Evolutionary conservation across 805 yeast genomes (phyloP), one percentile per base, ranked within the genome.

Genomic region (Blastobotrys parvus): DNA sequence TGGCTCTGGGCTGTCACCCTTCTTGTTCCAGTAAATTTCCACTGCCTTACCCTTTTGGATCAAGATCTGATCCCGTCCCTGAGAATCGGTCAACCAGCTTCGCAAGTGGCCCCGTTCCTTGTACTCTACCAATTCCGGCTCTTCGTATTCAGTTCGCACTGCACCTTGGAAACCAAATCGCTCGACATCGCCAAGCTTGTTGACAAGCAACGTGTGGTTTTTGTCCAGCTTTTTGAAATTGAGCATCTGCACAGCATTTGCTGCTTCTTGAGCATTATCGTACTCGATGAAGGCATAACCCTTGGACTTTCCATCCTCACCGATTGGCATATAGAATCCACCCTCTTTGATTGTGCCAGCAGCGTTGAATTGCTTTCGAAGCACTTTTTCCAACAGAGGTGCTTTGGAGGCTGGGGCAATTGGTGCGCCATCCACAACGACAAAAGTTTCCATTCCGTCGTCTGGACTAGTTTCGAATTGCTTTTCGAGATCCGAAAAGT

Each of bases 381-480:
- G 74, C 36, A 94, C 97, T 63, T 86, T 89, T 53, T 80, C 75
- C 60, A 92, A 74, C 45, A 84, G 78, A 44, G 87, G 84, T 41
- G 80, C 84, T 67, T 92, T 92, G 42, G 86, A 63, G 60, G 82
- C 94, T 45, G 97, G 95, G 20, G 95, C 95, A 48, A 87, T 71
- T 53, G 99, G 99, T 8, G 95, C 89, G 38, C 98, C 98, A 61
- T 88, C 97, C 41, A 87, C 82, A 23, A 90, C 84, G 45, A 90
- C 78, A 59, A 77, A 88, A 57, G 76, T 76, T 57, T 85, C 95
- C 45, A 84, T 71, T 40, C 78, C 75, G 45, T 72, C 67, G 41
- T 75, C 77, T 42, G 74, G 77, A 44, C 76, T 74, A 39, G 82
- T 78, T 19, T 75, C 64, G 63, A 74, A 87, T 64, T 85, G 71